Base-by-base conservation (phyloP, 2,329 filamentous ascomycete species). In the Botryotinia calthae region DNA sequence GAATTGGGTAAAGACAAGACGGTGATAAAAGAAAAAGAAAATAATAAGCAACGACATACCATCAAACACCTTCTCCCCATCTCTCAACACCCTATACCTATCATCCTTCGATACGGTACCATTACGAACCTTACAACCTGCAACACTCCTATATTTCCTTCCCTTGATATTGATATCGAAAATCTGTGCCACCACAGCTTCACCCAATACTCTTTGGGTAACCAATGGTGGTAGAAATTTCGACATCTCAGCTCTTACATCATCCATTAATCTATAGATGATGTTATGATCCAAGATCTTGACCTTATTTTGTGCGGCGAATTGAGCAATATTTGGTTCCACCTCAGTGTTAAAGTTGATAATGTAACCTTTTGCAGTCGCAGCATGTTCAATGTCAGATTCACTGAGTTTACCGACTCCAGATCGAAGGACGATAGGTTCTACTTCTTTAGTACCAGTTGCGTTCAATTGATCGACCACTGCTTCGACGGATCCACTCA, bases 401-500 rank as follows among this genome's bases (percentile, higher is more conserved):
- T 98, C 93, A 48, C 88, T 89, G 59, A 98, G 87, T 37, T 90
- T 86, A 1, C 96, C 97, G 1, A 96, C 92, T 2, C 87, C 89
- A 5, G 92, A 91, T 34, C 92, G 90, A 51, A 99, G 87, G 73
- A 99, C 86, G 72, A 90, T 89, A 22, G 95, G 88, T 46, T 86
- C 88, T 56, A 98, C 91, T 81, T 98, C 94, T 77, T 94, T 90
- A 83, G 92, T 97, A 75, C 95, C 94, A 75, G 98, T 86, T 73
- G 91, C 89, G 74, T 90, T 85, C 73, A 99, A 87, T 14, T 91
- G 91, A 66, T 93, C 91, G 74, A 90, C 86, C 4, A 98, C 92
- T 3, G 96, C 96, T 84, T 99, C 96, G 0, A 95, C 94, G 0
- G 95, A 98, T 54, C 96, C 96, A 74, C 92, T 93, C 28, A 98